Conservation (phyloP, 2,329 filamentous ascomycete genomes). For the Clonostachys sp. region DNA sequence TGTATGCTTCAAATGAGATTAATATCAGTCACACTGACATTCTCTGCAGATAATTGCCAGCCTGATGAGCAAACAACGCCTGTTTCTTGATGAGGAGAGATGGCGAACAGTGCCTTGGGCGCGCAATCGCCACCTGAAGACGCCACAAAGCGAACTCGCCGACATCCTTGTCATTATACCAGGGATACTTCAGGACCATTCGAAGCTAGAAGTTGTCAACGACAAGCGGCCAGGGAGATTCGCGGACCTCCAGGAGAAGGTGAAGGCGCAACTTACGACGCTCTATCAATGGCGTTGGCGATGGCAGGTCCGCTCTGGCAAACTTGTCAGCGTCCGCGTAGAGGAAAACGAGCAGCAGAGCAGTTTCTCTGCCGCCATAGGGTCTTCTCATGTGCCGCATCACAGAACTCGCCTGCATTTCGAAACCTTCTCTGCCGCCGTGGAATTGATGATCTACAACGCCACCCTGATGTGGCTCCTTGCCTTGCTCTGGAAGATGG, state of each 20-base stretch:
- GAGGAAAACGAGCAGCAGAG: not conserved
- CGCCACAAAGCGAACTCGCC: not conserved
- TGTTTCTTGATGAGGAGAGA: constrained; percentile 6
- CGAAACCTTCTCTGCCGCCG: constrained; percentile 1
- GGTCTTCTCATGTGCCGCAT: not conserved
- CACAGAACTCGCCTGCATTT: not conserved
- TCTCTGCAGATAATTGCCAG: constrained; percentile 1
- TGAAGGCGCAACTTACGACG: not conserved
- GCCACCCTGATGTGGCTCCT: constrained; percentile 10
- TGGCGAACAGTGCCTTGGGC: constrained; percentile 8
- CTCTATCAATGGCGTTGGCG: not conserved
- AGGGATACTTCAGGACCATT: not conserved
- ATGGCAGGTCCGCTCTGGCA: not conserved
- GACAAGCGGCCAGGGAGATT: no score
- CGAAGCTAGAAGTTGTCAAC: not conserved
- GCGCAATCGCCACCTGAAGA: constrained; percentile 2
- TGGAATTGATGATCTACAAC: constrained; percentile 10
- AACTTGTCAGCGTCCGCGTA: not conserved
- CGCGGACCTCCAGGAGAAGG: not conserved
- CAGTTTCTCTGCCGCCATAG: not conserved
- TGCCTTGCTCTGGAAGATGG: constrained; percentile 9
- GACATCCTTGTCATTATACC: not conserved
- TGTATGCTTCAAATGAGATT: not conserved
- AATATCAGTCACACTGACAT: not conserved
- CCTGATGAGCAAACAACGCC: constrained; percentile 4